These are phyloP conservation scores for Microdochium bolleyi DNA, from an alignment of 2,329 filamentous ascomycete species.

Conservation along the genomic window DNA sequence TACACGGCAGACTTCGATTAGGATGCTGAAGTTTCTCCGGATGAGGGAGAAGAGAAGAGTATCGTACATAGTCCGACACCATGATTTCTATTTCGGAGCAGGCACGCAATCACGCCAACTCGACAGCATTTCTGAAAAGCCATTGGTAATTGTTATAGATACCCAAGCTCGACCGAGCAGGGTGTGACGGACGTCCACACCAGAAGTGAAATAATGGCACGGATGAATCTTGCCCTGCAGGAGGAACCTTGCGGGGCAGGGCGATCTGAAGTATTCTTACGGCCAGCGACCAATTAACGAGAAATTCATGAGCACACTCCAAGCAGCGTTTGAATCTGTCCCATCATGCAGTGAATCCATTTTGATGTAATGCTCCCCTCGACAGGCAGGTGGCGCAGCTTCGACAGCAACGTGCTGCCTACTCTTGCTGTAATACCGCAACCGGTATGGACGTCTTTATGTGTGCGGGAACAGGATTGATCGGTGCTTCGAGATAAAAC, in stretches of 20 bases:
- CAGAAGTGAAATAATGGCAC: neutral
- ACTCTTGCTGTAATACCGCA: no score
- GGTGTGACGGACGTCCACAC: neutral
- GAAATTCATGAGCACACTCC: no score
- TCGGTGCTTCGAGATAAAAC: no score
- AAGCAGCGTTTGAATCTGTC: no score
- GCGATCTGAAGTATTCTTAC: neutral
- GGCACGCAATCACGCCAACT: neutral
- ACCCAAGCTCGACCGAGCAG: neutral
- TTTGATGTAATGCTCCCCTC: no score
- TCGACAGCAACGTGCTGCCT: no score
- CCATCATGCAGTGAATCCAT: no score
- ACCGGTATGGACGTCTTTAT: no score
- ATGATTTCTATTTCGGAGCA: neutral
- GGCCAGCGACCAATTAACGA: neutral
- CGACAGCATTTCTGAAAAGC: neutral
- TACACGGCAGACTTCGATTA: constrained; percentile 89
- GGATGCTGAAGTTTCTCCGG: constrained; percentile 4
- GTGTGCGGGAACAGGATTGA: no score
- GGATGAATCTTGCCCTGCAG: neutral
- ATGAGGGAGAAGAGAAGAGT: neutral
- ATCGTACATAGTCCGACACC: neutral
- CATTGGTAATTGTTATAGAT: neutral
- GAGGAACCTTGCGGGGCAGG: neutral
- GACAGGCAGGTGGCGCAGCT: no score